Base-by-base conservation (phyloP, 2,329 filamentous ascomycete species). In the Zymoseptoria crescenta region DNA sequence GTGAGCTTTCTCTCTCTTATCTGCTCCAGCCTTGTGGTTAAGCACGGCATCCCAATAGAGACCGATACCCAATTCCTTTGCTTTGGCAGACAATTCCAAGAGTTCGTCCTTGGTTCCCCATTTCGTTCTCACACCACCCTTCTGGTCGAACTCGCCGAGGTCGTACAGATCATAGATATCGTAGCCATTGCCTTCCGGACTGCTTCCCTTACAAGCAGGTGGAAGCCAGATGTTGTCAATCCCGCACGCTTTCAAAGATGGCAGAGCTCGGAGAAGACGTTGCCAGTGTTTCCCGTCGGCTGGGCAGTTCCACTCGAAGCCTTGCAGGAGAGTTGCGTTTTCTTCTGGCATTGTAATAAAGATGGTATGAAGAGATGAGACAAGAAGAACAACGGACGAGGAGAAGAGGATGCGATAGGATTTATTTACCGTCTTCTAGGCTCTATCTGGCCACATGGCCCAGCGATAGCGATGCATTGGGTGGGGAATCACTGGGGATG, bases 241-340 rank as follows among this genome's bases (percentile, higher is more conserved):
- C 1, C 86, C 86, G 52, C 83, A 79, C 1, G 78, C 75, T 65
- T 83, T 82, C 1, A 88, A 75, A 2, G 75, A 74, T 0, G 82
- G 79, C 1, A 87, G 67, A 6, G 77, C 77, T 19, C 75, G 73
- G 13, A 74, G 72, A 1, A 88, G 79, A 8, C 85, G 81, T 41
- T 76, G 73, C 81, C 83, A 89, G 72, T 89, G 86, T 53, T 77
- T 77, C 48, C 81, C 75, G 64, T 88, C 84, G 19, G 80, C 78
- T 1, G 85, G 85, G 5, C 83, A 77, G 66, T 88, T 85, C 86
- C 86, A 89, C 73, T 89, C 87, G 67, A 87, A 89, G 9, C 77
- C 85, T 71, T 88, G 85, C 59, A 88, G 79, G 73, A 89, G 82
- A 56, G 83, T 81, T 48, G 64, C 64, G 58, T 70, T 70, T n/a